These are phyloP conservation scores for Yamadazyma philogaea DNA, from an alignment of 805 yeast species.

Conservation along the genomic window DNA sequence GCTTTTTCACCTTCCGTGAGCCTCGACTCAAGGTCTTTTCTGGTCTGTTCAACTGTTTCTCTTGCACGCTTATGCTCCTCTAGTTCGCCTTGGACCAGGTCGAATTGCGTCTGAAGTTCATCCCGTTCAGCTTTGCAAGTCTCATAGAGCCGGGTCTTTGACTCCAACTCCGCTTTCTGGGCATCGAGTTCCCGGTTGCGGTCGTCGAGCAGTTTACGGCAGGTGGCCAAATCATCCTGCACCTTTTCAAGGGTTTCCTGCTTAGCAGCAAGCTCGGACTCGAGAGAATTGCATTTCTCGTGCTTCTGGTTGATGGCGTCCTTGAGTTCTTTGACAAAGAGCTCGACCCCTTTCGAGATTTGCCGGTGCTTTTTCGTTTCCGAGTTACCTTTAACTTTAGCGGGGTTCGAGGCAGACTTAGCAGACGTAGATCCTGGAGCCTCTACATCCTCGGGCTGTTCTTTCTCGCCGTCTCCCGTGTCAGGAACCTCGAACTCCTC, in stretches of 20 bases:
- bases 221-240: neutral
- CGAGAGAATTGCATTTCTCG: neutral
- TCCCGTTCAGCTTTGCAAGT: too few relatives aligned
- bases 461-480: neutral
- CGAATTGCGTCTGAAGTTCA: too few relatives aligned
- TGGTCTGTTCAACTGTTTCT: neutral
- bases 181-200: too few relatives aligned
- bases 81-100: neutral
- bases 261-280: neutral
- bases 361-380: slow-evolving; percentile 11
- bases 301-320: neutral
- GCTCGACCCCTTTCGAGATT: slow-evolving; percentile 4
- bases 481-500: slow-evolving; percentile 6
- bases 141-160: too few relatives aligned
- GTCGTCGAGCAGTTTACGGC: too few relatives aligned
- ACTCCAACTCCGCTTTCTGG: too few relatives aligned
- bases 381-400: slow-evolving; percentile 7
- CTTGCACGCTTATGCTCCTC: neutral
- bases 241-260: neutral
- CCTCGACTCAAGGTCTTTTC: neutral
- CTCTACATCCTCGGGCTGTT: neutral
- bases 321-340: slow-evolving; percentile 2
- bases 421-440: neutral
- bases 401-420: neutral
- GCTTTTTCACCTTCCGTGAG: slow-evolving; percentile 2